Conservation (phyloP, 1,284 basidiomycete species). For the Sporisorium exsertum region DNA sequence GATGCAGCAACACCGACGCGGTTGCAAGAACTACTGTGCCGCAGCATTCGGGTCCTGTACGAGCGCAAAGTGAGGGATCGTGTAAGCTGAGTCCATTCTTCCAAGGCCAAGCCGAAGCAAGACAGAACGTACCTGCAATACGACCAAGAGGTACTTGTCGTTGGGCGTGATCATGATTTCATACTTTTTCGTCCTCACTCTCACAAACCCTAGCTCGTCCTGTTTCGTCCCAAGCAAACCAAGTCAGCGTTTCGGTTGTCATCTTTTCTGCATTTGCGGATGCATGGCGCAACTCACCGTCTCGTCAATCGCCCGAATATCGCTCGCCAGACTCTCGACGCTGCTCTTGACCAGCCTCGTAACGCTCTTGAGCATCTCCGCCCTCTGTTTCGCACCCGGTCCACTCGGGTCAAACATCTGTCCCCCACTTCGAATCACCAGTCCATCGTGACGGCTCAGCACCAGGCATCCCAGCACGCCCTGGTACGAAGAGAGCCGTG, state of each 20-base stretch:
- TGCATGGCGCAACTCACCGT: conserved; percentile 21
- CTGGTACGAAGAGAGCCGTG: conserved; percentile 54
- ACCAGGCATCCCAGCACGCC: conserved; percentile 59
- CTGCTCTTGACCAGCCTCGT: conserved; percentile 51
- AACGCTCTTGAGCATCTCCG: conserved; percentile 52
- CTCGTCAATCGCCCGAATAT: conserved; percentile 43
- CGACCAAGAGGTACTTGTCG: conserved; percentile 65
- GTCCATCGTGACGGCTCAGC: conserved; percentile 55
- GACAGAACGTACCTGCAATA: conserved; percentile 55
- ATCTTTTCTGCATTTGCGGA: not conserved
- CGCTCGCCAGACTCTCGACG: conserved; percentile 39
- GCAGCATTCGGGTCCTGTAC: conserved; percentile 22
- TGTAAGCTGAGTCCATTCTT: not conserved
- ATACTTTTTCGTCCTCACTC: conserved; percentile 62
- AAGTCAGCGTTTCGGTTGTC: not conserved
- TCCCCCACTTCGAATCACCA: conserved; percentile 62
- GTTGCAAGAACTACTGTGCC: conserved; percentile 1
- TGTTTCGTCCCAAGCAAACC: not conserved
- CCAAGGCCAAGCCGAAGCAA: not conserved
- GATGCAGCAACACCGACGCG: not conserved
- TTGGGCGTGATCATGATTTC: conserved; percentile 67
- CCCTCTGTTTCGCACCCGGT: conserved; percentile 52
- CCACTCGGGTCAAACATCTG: conserved; percentile 67
- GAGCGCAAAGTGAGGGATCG: not conserved
- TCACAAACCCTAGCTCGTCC: conserved; percentile 62